Conservation (phyloP, 345 rosid genomes). For the Citrus trifoliata region DNA sequence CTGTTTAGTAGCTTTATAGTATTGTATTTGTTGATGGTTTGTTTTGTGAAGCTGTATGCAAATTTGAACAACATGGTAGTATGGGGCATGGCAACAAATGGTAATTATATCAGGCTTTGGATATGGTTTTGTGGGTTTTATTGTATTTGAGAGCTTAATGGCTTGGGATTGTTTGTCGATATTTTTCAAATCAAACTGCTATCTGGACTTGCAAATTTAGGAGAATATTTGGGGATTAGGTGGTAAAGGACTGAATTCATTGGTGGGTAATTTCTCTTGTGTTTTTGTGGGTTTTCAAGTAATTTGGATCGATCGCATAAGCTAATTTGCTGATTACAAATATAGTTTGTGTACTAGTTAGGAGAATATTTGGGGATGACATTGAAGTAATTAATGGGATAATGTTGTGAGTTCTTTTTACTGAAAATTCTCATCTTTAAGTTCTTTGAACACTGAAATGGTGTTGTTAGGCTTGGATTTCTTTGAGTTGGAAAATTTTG, state of each 20-base stretch:
- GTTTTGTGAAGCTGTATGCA: background rate
- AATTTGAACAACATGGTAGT: background rate
- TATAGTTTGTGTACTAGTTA: background rate
- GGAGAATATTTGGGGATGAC: background rate
- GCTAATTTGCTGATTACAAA: too few species aligned
- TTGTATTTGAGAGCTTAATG: background rate
- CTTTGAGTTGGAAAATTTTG: background rate
- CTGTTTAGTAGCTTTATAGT: background rate
- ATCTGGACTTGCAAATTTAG: background rate
- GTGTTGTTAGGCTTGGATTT: background rate
- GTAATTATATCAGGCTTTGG: background rate
- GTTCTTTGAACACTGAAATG: background rate
- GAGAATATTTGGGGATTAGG: background rate
- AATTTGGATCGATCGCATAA: background rate
- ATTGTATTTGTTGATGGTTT: background rate
- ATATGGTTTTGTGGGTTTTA: background rate
- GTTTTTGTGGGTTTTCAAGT: background rate
- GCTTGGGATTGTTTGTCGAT: background rate
- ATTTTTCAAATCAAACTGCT: background rate
- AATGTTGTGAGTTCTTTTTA: background rate
- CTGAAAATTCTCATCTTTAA: background rate
- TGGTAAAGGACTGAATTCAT: background rate
- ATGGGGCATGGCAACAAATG: background rate
- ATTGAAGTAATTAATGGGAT: background rate
- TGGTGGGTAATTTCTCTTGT: background rate